Base-by-base conservation (phyloP, 768 basidiomycete genomes). In the Suillus alpinus region DNA sequence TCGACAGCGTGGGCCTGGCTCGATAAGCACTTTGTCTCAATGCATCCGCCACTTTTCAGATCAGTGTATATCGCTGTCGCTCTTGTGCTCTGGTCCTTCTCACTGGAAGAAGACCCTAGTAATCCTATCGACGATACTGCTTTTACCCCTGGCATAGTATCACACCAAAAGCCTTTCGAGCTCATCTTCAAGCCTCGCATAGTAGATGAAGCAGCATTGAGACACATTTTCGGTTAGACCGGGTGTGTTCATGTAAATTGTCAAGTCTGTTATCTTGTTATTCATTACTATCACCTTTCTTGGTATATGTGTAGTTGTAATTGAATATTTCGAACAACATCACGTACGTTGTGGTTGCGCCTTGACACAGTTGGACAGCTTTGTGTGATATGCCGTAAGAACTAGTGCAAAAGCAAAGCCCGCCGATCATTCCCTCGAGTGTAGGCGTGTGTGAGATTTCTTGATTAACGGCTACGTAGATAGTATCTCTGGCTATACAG, bases 1-100 rank as follows among this genome's bases (percentile, higher is more conserved):
- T 23, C 20, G 18, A 29, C 6, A 56, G 4, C 32, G 2, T 36
- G 8, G 3, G 26, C n/a, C n/a, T n/a, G n/a, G 9, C 16, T 29
- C 12, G 3, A 9, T 6, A 2, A 31, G 18, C 6, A 3, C 1
- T 39, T 46, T 26, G 1, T 31, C 37, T 56, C 20, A n/a, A 6
- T 32, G 39, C n/a, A n/a, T 32, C 14, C 12, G 14, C 3, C 9
- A 5, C 5, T 13, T 18, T 62, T n/a, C 58, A 84, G 85, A 14
- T 88, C 87, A 1, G 74, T 89, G 4, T 87, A 85, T 66, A 75
- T 89, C 58, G 87, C 85, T 61, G 79, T 84, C 0, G 85, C 86
- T 0, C 75, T 87, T 16, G 66, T 85, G 6, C 77, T 86, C n/a
- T 89, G 86, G 85, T 80, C 86, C 0, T 89, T 89, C 73, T 76